Base-by-base conservation (phyloP, 345 rosid genomes). In the Cardamine occulta region DNA sequence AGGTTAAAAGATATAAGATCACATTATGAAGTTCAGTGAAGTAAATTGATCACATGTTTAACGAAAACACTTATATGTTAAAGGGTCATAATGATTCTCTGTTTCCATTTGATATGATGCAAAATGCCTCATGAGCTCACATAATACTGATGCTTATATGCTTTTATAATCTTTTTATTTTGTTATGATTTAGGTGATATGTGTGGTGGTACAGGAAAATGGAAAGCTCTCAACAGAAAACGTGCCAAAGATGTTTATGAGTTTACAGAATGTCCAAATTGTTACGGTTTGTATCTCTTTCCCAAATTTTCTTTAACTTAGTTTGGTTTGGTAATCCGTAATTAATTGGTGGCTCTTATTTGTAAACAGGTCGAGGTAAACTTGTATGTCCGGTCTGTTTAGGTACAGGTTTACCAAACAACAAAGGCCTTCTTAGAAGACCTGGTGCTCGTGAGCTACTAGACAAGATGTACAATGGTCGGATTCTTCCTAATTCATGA, bases 161-260 rank as follows among this genome's bases (percentile, higher is more conserved):
- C 53, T 24, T 67, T 6, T 58, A 14, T 47, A 9, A 34, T 28
- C 1, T 19, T 19, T 76, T 7, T 26, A 10, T 42, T 35, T 57
- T 59, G 8, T 48, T 73, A 17, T 60, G 75, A 28, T 80, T 63
- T 82, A 89, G 97, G 98, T 74, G 98, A 93, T 79, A 93, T 93
- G 98, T 94, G 98, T 83, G 98, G 96, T 65, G 97, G 98, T 74
- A 94, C 98, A 73, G 97, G 98, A 82, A 94, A 94, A 82, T 94
- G 97, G 98, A 94, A 91, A 76, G 96, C 98, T 69, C 96, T 94
- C 31, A 91, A 91, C 82, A 72, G 97, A 79, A 93, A 93, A 78
- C 93, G 96, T 26, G 95, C 98, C 0, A 93, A 93, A 81, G 97
- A 93, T 84, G 96, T 94, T 66, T 94, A 91, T n/a, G 94, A 87